Percentiles rank a stretch among this genome's conserved stretches.
These are phyloP conservation scores for Gossypium davidsonii DNA, from an alignment of 441 rosid genomes.

Conservation along the genomic window DNA sequence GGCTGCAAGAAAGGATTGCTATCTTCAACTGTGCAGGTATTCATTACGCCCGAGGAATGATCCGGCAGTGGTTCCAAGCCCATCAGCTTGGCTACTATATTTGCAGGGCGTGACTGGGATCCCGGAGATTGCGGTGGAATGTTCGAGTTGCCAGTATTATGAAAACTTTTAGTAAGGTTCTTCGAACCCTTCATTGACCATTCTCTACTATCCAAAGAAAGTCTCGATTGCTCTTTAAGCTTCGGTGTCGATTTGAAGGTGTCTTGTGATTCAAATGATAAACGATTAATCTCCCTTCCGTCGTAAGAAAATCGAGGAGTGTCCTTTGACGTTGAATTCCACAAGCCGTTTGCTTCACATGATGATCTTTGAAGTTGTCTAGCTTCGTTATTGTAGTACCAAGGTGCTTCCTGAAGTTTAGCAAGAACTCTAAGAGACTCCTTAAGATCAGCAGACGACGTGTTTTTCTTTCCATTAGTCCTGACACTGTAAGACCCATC, in stretches of 20 bases:
- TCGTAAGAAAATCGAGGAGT: constrained; percentile 58
- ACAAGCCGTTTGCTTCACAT: constrained; percentile 28
- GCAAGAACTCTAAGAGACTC: constrained; percentile 65
- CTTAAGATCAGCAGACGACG: constrained; percentile 49
- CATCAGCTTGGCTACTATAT: constrained; percentile 93
- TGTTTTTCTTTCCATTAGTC: constrained; percentile 35
- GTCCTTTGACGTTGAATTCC: constrained; percentile 37
- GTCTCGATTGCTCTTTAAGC: constrained; percentile 72
- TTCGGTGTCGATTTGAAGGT: constrained; percentile 47
- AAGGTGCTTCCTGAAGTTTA: constrained; percentile 58
- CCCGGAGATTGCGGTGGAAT: constrained; percentile 29
- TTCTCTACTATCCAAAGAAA: constrained; percentile 65
- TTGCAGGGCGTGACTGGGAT: constrained; percentile 62
- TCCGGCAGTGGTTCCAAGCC: constrained; percentile 87
- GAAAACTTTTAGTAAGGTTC: constrained; percentile 27
- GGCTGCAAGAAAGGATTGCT: constrained; percentile 41
- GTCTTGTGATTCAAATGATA: constrained; percentile 60
- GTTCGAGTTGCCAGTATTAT: constrained; percentile 23
- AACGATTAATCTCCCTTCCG: constrained; percentile 46
- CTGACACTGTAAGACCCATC: constrained; percentile 35
- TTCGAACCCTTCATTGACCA: constrained; percentile 38
- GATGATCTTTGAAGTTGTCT: constrained; percentile 38
- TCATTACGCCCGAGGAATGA: constrained; percentile 37
- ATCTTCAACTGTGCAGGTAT: constrained; percentile 28
- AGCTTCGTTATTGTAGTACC: constrained; percentile 36